Evolutionary conservation across 2,329 filamentous ascomycete genomes (phyloP), one percentile per base, ranked within the genome.

Genomic region (Pleurostoma richardsiae): DNA sequence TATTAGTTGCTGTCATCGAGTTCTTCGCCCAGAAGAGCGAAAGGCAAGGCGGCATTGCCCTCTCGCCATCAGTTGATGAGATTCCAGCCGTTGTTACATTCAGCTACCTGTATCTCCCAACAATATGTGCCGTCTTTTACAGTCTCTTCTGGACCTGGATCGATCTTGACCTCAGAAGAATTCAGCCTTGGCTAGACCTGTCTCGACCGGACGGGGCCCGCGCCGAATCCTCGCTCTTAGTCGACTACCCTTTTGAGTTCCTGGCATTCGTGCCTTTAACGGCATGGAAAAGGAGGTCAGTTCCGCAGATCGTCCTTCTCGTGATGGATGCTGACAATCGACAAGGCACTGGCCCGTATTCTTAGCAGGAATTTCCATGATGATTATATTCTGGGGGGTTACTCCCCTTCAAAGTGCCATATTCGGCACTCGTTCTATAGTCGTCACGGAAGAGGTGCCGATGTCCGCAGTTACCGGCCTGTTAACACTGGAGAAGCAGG

Each of bases 141-240:
- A 77, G 77, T 38, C 66, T 83, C 1, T 41, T 74, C 0, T 84
- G 80, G 79, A 71, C 67, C 3, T 82, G 79, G 77, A 68, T 83
- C 0, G 80, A 85, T 43, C 56, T 84, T 0, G 77, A 85, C 33
- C 63, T 71, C 0, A 80, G 82, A 48, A 54, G 82, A 0, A 63
- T 84, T 40, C 79, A 85, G 31, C 80, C 81, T 0, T 85, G 74
- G 66, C 72, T 80, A 8, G 77, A 83, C 27, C 46, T 85, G 1
- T 81, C 78, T 0, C 73, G 69, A 7, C 10, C 53, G 0, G 52
- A 56, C 0, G 80, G 79, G 0, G 74, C 74, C 0, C 53, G 52
- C 0, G 77, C 67, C 0, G 59, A 64, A 5, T 54, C 76, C 1
- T 80, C 77, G 0, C 11, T 85, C 0, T 60, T 80, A 0, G 42